Evolutionary conservation across 139 green algal genomes (phyloP), one percentile per base, ranked within the genome.

Genomic region (Chlorella sorokiniana): DNA sequence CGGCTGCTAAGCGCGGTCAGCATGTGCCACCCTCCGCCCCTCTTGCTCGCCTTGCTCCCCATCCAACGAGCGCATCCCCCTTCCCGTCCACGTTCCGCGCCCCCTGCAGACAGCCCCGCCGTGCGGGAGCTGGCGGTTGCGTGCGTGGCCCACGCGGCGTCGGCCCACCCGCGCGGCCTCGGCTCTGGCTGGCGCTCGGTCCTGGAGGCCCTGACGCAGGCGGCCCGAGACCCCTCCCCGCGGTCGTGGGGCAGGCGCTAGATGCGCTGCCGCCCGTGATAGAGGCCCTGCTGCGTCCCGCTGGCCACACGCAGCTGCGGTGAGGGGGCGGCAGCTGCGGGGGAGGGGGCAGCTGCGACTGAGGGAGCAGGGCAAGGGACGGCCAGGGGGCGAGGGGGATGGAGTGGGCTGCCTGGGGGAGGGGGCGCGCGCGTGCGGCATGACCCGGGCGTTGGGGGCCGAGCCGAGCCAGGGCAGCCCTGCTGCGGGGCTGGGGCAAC

Each of bases 91-190:
- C 35, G 48, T 59, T 16, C n/a, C n/a, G n/a, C n/a, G 11, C 48
- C 35, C 0, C 44, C 4, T 35, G 71, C 71, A 68, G 90, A 95
- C 81, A 87, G 86, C 22, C 84, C 95, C 16, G 93, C 97, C 84
- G 98, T 99, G 80, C 87, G 96, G 5, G 97, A 99, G 90, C 92
- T 99, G 37, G 96, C 98, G 86, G 96, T 99, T 81, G 93, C 95
- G 37, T 92, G 89, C 81, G 85, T 96, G 18, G 92, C 89, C 40
- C 94, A 97, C 76, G 95, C 96, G 89, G 93, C 97, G 59, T 85
- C 95, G 37, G 91, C 94, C 0, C 90, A 95, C 31, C 94, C 97
- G 0, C 81, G 76, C 68, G 97, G 98, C 82, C 90, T 99, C 78
- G 98, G 98, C 87, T 95, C 89, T 0, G 97, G 97, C 18, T 99